Base-by-base conservation (phyloP, 345 rosid genomes). In the Litchi chinensis region DNA sequence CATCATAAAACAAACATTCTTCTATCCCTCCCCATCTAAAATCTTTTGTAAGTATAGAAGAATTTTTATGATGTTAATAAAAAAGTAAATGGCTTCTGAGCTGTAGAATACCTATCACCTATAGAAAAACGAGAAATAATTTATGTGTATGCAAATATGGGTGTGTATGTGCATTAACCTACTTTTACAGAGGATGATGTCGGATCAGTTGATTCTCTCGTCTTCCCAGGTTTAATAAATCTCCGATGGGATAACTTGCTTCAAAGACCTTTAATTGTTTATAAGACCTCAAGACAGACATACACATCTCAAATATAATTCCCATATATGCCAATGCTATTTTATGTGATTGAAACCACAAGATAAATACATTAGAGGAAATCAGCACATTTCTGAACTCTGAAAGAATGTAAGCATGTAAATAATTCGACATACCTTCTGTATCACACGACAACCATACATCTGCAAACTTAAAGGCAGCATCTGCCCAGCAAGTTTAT, bases 381-480 rank as follows among this genome's bases (percentile, higher is more conserved):
- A 5, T 22, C 50, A 39, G 52, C 16, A 9, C 57, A 21, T 2
- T 18, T 10, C 63, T 1, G n/a, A 64, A 75, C 18, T 3, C 8
- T 50, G 16, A 8, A 22, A 60, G 5, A 59, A 18, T 10, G 32
- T 48, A 19, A 60, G 65, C 65, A 21, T 60, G 11, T 24, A 72
- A 22, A 13, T 15, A 80, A 63, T 3, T 56, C 56, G 70, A 39
- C 71, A 71, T 83, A 94, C 99, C 98, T 97, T 97, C 79, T 97
- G 98, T 83, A 97, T 94, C 77, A 97, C 99, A 76, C 99, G 98
- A 68, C 99, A 94, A 68, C 99, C 99, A 83, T 97, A 97, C 99
- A 97, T 97, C 85, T 97, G 99, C 83, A 97, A 82, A 86, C 99
- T 93, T 84, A 97, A 85, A 74, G 91, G 87, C 83, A 97, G 77